Base-by-base conservation (phyloP, 805 yeast genomes). In the Cyberlindnera maclurae region DNA sequence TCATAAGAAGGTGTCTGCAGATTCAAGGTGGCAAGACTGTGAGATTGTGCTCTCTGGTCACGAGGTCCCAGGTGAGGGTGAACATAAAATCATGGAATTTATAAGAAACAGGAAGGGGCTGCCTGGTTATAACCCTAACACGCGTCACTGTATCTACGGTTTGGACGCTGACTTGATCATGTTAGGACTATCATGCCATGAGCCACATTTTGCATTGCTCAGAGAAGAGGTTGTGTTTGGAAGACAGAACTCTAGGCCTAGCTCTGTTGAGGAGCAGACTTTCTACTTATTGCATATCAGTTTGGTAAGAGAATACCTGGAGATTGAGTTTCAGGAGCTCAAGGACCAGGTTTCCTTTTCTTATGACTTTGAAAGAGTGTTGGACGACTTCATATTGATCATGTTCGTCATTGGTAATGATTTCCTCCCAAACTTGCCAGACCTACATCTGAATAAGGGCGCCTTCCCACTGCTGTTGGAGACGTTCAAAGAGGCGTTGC, bases 51-150 rank as follows among this genome's bases (percentile, higher is more conserved):
- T 90, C 44, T 82, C 93, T 38, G 97, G 96, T 28, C 96, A 87
- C 54, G 96, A 89, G 60, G 97, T 86, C 15, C 97, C 97, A 3
- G 97, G 97, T 50, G 97, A 90, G 68, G 97, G 97, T 63, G 97
- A 90, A 65, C 97, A 90, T 64, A 90, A 90, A 57, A 88, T 90
- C 50, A 90, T 89, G 97, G 86, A 86, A 52, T 87, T 76, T 52
- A 87, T 90, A 47, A 78, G 97, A 63, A 65, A 75, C 31, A 71
- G 79, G 63, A 82, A 84, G 58, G 74, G 89, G n/a, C 81, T 79
- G 53, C 71, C 75, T 0, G 78, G 68, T 36, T 85, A 84, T 55
- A 71, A 86, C 55, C 77, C 88, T 35, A 85, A 90, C 58, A 70
- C 82, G 13, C 79, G 96, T 59, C 97, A 90, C 57, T 90, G 97